A percentile compares a stretch with the other conserved stretches of the same genome.
Evolutionary conservation across 768 basidiomycete species (phyloP).

Genomic region (Boletus rufocinnamomeus): DNA sequence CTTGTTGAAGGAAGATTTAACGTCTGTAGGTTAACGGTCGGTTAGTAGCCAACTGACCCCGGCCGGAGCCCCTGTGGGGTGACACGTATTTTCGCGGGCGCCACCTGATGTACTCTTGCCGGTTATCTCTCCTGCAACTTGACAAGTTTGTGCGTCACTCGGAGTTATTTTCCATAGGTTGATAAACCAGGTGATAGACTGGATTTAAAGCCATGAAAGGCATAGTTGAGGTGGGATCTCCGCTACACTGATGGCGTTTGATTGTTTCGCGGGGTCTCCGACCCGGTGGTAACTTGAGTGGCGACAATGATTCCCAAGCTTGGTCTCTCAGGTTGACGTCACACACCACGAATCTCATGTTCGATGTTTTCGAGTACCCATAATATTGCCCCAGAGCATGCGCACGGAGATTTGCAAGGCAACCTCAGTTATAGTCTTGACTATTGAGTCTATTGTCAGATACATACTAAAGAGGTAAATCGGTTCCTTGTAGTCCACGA

Average conservation of each 20-base stretch:
- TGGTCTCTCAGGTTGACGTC: not conserved
- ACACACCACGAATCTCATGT: not conserved
- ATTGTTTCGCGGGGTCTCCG: not conserved
- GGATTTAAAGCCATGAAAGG: not conserved
- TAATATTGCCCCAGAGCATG: not conserved
- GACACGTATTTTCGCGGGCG: not conserved
- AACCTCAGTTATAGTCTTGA: not conserved
- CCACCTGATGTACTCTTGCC: not conserved
- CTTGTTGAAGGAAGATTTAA: not conserved
- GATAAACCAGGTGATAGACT: not conserved
- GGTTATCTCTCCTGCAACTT: too few relatives aligned
- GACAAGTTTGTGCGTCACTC: not conserved
- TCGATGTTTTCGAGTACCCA: not conserved
- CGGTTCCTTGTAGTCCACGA: not conserved
- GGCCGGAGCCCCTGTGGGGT: not conserved
- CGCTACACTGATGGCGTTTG: not conserved
- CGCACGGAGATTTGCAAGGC: not conserved
- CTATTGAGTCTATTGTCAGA: not conserved
- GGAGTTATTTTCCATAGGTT: too few relatives aligned
- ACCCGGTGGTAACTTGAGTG: not conserved
- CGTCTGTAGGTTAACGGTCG: not conserved
- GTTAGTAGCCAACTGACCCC: not conserved
- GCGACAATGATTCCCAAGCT: not conserved
- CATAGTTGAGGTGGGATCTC: not conserved
- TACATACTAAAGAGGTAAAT: not conserved